Percentiles rank a stretch among this genome's conserved stretches.
Conservation (phyloP, 495 filamentous ascomycete genomes). For the Penicillium riverlandense region DNA sequence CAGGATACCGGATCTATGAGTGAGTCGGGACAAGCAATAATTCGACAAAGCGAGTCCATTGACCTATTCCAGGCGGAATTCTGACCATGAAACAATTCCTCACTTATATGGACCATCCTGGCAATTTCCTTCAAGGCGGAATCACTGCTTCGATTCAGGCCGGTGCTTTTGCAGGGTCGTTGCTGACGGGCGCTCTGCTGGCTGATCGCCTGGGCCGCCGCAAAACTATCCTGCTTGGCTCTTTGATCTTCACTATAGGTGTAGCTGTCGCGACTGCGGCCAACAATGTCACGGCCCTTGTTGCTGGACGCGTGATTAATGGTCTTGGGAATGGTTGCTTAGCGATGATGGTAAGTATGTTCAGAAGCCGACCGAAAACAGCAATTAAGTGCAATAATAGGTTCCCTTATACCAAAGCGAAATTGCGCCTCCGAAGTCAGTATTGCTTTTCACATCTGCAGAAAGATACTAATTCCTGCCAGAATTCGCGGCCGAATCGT, state of each 20-base stretch:
- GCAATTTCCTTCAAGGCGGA: conserved; percentile 17
- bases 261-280: conserved; percentile 10
- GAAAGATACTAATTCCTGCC: not conserved
- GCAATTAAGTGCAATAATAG: not conserved
- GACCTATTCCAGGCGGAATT: conserved; percentile 6
- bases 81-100: conserved; percentile 17
- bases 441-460: not conserved
- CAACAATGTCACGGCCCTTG: conserved; percentile 8
- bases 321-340: conserved; percentile 17
- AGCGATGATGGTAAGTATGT: conserved; percentile 14
- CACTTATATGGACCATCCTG: conserved; percentile 14
- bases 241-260: conserved; percentile 15
- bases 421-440: conserved; percentile 15
- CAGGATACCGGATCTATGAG: conserved; percentile 17
- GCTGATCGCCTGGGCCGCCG: conserved; percentile 12
- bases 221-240: conserved; percentile 12
- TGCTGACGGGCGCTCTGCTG: conserved; percentile 14
- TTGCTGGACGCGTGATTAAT: conserved; percentile 19
- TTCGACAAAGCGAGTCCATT: not conserved
- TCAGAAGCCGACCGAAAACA: too few species aligned
- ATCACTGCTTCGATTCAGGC: conserved; percentile 13
- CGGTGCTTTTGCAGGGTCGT: conserved; percentile 13
- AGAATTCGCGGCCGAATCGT: conserved; percentile 11
- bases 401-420: conserved; percentile 20
- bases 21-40: not conserved